A percentile compares a stretch with the other conserved stretches of the same genome.
Conservation (phyloP, 805 yeast species). For the Monosporozyma siamensis region DNA sequence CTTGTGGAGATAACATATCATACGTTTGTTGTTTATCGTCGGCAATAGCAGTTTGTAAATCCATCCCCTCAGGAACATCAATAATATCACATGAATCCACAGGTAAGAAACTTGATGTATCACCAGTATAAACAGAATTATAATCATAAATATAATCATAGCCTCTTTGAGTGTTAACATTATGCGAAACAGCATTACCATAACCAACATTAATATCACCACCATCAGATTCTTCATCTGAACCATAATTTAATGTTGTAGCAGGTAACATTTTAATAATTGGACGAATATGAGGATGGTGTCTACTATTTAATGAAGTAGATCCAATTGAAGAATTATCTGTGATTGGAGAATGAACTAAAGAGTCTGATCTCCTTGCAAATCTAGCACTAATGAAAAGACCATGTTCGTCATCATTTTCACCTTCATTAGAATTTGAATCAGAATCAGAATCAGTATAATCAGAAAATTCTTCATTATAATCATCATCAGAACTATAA, state of each 20-base stretch:
- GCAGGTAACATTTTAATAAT: slow-evolving; percentile 80
- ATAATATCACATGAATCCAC: slow-evolving; percentile 29
- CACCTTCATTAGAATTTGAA: slow-evolving; percentile 18
- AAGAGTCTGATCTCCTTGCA: slow-evolving; percentile 23
- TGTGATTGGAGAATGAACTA: slow-evolving; percentile 19
- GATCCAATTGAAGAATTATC: slow-evolving; percentile 23
- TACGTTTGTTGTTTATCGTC: slow-evolving; percentile 11
- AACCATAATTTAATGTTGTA: slow-evolving; percentile 71
- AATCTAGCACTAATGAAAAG: slow-evolving; percentile 27
- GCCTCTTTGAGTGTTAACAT: slow-evolving; percentile 62
- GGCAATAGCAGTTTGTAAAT: slow-evolving; percentile 26
- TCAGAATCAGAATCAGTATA: slow-evolving; percentile 7
- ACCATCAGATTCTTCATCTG: slow-evolving; percentile 45
- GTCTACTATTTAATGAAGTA: slow-evolving; percentile 7
- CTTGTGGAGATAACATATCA: slow-evolving; percentile 1
- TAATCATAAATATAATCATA: slow-evolving; percentile 74
- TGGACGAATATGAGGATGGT: slow-evolving; percentile 23
- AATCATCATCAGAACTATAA: slow-evolving; percentile 5
- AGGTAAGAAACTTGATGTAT: slow-evolving; percentile 31
- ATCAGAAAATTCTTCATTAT: slow-evolving; percentile 3
- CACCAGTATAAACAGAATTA: slow-evolving; percentile 61
- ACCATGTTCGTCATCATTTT: slow-evolving; percentile 28
- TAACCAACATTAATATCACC: slow-evolving; percentile 30
- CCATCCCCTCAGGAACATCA: slow-evolving; percentile 30
- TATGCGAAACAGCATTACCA: slow-evolving; percentile 55